Conservation (phyloP, 371 early-diverging fungal genomes). For the Smittium culicis region DNA sequence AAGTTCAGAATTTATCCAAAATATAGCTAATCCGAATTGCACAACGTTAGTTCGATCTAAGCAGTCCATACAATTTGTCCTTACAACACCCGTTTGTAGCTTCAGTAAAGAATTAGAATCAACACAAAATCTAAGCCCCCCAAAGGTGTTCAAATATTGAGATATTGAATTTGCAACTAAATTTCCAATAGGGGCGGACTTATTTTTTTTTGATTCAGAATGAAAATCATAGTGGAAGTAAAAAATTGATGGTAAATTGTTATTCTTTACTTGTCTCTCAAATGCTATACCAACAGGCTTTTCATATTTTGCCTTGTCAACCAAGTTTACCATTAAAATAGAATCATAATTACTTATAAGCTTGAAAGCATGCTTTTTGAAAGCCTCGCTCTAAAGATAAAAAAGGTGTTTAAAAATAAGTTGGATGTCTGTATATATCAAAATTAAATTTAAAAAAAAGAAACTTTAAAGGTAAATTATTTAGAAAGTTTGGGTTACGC, state of each 20-base stretch:
- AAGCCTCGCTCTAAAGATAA: slow-evolving; percentile 17
- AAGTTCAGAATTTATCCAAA: slow-evolving; percentile 47
- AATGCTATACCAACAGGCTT: slow-evolving; percentile 62
- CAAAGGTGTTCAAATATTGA: slow-evolving; percentile 51
- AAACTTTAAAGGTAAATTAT: neutral
- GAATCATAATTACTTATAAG: slow-evolving; percentile 57
- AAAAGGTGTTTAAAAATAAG: neutral
- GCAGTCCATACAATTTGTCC: slow-evolving; percentile 98
- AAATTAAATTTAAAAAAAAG: slow-evolving; percentile 3
- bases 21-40: slow-evolving; percentile 47
- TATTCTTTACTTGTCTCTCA: slow-evolving; percentile 41
- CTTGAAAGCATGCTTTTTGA: slow-evolving; percentile 53
- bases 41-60: slow-evolving; percentile 72
- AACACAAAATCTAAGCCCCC: slow-evolving; percentile 23
- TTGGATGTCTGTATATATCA: slow-evolving; percentile 16
- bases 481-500: neutral
- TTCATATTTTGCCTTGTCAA: slow-evolving; percentile 84
- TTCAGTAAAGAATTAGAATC: slow-evolving; percentile 15
- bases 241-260: slow-evolving; percentile 11
- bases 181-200: slow-evolving; percentile 61
- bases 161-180: slow-evolving; percentile 52
- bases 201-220: slow-evolving; percentile 54
- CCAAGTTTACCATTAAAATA: slow-evolving; percentile 73
- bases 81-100: slow-evolving; percentile 63
- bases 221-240: slow-evolving; percentile 95